A percentile compares a stretch with the other conserved stretches of the same genome.
phyloP scores from a whole-genome alignment of 1,139 yeast genomes.

The Pichia sp. region DNA sequence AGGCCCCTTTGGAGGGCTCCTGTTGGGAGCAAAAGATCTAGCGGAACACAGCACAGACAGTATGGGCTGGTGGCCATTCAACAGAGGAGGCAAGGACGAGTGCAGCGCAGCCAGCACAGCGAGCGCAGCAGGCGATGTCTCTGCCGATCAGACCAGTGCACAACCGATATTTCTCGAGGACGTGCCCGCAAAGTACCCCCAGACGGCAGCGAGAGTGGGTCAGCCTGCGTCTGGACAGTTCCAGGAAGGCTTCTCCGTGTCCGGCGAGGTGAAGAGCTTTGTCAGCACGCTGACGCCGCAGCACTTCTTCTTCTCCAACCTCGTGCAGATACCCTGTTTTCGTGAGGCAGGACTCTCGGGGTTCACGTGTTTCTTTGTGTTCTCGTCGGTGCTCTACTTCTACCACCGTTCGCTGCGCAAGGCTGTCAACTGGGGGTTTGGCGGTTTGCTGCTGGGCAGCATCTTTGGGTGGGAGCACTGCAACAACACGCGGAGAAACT shows the following conservation, averaged over 20 bases:
- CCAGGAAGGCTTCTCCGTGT: constrained; percentile 17
- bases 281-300: constrained; percentile 26
- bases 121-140: background rate
- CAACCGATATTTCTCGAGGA: constrained; percentile 30
- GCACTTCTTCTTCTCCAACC: constrained; percentile 55
- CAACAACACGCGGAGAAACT: constrained; percentile 62
- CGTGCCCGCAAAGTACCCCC: constrained; percentile 29
- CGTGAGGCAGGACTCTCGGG: constrained; percentile 87
- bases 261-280: constrained; percentile 22
- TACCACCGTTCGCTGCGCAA: constrained; percentile 60
- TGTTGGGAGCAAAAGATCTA: background rate
- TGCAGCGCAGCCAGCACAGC: background rate
- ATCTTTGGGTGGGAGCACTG: constrained; percentile 93
- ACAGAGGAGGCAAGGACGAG: constrained; percentile 8
- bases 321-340: constrained; percentile 78
- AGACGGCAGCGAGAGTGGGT: constrained; percentile 1
- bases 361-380: constrained; percentile 75
- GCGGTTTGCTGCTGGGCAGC: constrained; percentile 76
- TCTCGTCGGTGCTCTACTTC: constrained; percentile 67
- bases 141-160: background rate
- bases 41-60: background rate
- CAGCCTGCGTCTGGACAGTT: background rate
- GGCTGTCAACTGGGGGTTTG: constrained; percentile 78
- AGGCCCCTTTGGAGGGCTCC: no score
- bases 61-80: constrained; percentile 28